Percentiles rank a stretch among this genome's conserved stretches.
These are phyloP conservation scores for Sherardia arvensis DNA, from an alignment of 257 asterid genomes.

Conservation along the genomic window DNA sequence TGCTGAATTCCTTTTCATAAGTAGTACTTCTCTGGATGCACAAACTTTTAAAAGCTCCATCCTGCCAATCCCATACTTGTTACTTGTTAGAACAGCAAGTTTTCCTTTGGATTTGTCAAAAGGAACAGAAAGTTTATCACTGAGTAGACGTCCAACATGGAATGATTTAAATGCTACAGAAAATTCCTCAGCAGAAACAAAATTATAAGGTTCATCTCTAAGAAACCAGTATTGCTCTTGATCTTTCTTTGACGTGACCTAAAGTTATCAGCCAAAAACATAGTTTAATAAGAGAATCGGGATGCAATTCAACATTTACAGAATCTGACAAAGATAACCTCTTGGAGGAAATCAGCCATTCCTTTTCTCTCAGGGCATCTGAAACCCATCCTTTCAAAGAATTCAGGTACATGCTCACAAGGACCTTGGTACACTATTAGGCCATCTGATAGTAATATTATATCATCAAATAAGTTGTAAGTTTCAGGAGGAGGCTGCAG, in stretches of 20 bases:
- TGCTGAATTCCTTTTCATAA: slow-evolving; percentile 17
- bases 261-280: not conserved
- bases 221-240: slow-evolving; percentile 17
- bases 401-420: slow-evolving; percentile 58
- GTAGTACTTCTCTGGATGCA: slow-evolving; percentile 12
- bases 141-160: slow-evolving; percentile 11
- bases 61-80: slow-evolving; percentile 15
- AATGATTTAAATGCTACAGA: slow-evolving; percentile 18
- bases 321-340: slow-evolving; percentile 31
- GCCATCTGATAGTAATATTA: slow-evolving; percentile 73
- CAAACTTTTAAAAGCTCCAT: slow-evolving; percentile 19
- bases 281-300: not conserved
- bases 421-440: slow-evolving; percentile 84
- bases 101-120: slow-evolving; percentile 16
- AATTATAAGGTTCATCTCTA: slow-evolving; percentile 12
- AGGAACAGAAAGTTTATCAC: slow-evolving; percentile 17
- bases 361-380: slow-evolving; percentile 87
- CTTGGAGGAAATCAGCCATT: slow-evolving; percentile 86
- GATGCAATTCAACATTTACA: not conserved
- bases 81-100: slow-evolving; percentile 11
- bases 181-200: slow-evolving; percentile 7
- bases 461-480: slow-evolving; percentile 68
- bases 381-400: slow-evolving; percentile 70
- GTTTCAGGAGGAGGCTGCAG: slow-evolving; percentile 95
- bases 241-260: slow-evolving; percentile 23